These are phyloP conservation scores for Polychytrium aggregatum DNA, from an alignment of 192 early-diverging fungal species.

Conservation along the genomic window DNA sequence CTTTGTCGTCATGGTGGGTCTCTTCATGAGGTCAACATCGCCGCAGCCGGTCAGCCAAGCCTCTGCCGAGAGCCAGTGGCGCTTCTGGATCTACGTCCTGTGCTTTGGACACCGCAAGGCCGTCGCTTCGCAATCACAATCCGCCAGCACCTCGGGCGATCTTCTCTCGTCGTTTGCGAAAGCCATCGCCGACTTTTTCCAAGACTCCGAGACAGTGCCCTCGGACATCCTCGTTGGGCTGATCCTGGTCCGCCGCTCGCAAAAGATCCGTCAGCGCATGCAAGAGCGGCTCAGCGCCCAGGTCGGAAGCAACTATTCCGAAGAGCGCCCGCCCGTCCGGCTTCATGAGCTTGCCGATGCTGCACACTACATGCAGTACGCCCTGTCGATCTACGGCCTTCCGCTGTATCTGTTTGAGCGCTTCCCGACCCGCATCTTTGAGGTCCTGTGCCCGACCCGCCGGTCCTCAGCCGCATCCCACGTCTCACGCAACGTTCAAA, in stretches of 20 bases:
- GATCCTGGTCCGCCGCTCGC: slow-evolving; percentile 17
- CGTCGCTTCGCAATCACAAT: too few relatives aligned
- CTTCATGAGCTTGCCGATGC: slow-evolving; percentile 15
- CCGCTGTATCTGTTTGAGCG: slow-evolving; percentile 32
- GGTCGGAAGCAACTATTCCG: not conserved
- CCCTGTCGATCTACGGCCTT: slow-evolving; percentile 35
- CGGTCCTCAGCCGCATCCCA: slow-evolving; percentile 3
- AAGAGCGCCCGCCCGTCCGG: not conserved
- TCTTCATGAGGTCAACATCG: too few relatives aligned
- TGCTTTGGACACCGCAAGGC: too few relatives aligned
- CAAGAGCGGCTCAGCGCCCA: not conserved
- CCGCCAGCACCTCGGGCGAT: too few relatives aligned
- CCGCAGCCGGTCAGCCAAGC: too few relatives aligned
- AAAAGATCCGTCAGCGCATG: slow-evolving; percentile 6
- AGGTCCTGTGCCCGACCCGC: slow-evolving; percentile 21
- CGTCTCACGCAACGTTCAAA: not conserved
- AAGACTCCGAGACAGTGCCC: slow-evolving; percentile 23
- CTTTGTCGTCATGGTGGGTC: too few relatives aligned
- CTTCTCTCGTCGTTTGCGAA: too few relatives aligned
- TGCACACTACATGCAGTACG: slow-evolving; percentile 24
- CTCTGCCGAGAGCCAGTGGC: too few relatives aligned
- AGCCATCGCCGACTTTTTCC: slow-evolving; percentile 29
- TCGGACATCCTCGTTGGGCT: slow-evolving; percentile 29
- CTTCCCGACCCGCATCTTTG: slow-evolving; percentile 11
- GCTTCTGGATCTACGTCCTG: too few relatives aligned